phyloP scores from a whole-genome alignment of 345 rosid species.

The Gossypium longicalyx region DNA sequence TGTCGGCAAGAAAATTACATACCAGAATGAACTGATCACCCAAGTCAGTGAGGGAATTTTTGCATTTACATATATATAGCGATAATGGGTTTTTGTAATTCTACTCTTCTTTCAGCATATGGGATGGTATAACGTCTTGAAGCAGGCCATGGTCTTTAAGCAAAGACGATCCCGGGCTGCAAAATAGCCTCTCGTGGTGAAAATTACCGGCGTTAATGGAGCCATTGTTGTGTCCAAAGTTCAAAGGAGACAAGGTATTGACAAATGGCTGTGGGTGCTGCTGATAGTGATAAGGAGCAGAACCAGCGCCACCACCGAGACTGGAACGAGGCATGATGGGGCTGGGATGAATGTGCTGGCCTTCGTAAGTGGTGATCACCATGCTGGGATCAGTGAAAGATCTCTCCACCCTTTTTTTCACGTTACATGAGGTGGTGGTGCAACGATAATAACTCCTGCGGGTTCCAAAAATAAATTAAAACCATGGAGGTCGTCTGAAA shows the following conservation, averaged over 20 bases:
- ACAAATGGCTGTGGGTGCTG: slow-evolving; percentile 38
- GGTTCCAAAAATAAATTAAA: neutral
- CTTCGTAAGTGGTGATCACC: slow-evolving; percentile 91
- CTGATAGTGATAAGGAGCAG: slow-evolving; percentile 22
- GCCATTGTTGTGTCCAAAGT: slow-evolving; percentile 26
- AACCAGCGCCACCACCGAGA: slow-evolving; percentile 38
- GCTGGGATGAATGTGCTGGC: slow-evolving; percentile 85
- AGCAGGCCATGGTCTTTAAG: slow-evolving; percentile 71
- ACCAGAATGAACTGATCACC: neutral
- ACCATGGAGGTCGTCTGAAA: neutral
- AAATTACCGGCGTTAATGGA: slow-evolving; percentile 15
- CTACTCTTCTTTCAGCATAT: slow-evolving; percentile 63
- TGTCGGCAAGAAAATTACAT: slow-evolving; percentile 32
- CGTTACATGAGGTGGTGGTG: slow-evolving; percentile 84
- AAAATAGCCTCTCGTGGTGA: slow-evolving; percentile 32
- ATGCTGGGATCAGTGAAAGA: slow-evolving; percentile 66
- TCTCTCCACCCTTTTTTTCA: slow-evolving; percentile 94
- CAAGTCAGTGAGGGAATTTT: slow-evolving; percentile 29
- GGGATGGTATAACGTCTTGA: slow-evolving; percentile 67
- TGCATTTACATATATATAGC: slow-evolving; percentile 12
- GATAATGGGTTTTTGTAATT: slow-evolving; percentile 6
- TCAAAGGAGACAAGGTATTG: slow-evolving; percentile 26
- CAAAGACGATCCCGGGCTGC: slow-evolving; percentile 25
- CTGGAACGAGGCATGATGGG: slow-evolving; percentile 54
- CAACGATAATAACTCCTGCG: slow-evolving; percentile 94